phyloP scores from a whole-genome alignment of 2,329 filamentous ascomycete species.

The Setomelanomma holmii region DNA sequence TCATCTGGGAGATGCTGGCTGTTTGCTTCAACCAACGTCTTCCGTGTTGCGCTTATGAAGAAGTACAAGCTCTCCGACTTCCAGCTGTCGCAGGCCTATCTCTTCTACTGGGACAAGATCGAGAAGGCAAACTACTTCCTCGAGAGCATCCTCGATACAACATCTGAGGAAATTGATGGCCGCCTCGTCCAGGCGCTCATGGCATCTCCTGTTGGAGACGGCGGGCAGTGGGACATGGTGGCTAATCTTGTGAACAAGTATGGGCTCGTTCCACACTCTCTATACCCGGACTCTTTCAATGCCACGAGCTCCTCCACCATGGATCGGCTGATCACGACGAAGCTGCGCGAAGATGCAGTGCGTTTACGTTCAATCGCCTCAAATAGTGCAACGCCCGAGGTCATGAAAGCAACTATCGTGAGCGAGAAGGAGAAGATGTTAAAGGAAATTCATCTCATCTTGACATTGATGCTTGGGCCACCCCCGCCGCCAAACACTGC shows the following conservation, averaged over 20 bases:
- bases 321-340: conserved; percentile 78
- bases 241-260: conserved; percentile 87
- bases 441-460: conserved; percentile 77
- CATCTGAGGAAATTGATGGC: conserved; percentile 72
- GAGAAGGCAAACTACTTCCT: conserved; percentile 92
- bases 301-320: conserved; percentile 74
- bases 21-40: conserved; percentile 90
- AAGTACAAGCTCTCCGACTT: conserved; percentile 79
- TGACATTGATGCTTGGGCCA: conserved; percentile 83
- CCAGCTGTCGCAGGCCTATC: conserved; percentile 85
- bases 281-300: conserved; percentile 85
- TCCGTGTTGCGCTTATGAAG: conserved; percentile 87
- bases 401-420: conserved; percentile 52
- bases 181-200: conserved; percentile 76
- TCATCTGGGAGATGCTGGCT: conserved; percentile 88
- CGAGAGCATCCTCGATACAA: conserved; percentile 80
- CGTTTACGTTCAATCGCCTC: conserved; percentile 66
- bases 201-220: conserved; percentile 74
- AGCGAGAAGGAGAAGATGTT: conserved; percentile 75
- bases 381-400: conserved; percentile 43
- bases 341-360: conserved; percentile 86
- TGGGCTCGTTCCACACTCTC: conserved; percentile 79
- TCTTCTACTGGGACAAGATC: conserved; percentile 94
- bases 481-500: conserved; percentile 71
- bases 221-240: conserved; percentile 90